Conservation (phyloP, 345 rosid species). For the Sapria himalayana region DNA sequence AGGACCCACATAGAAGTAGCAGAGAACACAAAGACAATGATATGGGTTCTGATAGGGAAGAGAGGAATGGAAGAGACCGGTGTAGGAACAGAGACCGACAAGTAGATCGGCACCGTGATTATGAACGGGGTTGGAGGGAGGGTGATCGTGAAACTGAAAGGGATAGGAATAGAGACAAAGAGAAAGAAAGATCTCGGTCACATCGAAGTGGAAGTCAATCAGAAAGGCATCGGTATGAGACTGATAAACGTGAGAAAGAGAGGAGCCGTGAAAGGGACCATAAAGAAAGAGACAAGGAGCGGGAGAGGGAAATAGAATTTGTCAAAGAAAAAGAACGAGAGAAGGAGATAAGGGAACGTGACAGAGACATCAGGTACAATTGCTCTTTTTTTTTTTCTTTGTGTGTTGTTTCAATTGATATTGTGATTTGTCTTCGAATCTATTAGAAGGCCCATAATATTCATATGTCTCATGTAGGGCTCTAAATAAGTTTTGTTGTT, state of each 20-base stretch:
- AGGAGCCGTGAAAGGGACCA: constrained; percentile 36
- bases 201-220: constrained; percentile 38
- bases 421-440: neutral
- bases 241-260: constrained; percentile 23
- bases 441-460: no score
- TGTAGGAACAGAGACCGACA: constrained; percentile 16
- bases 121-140: constrained; percentile 15
- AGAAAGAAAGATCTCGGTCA: constrained; percentile 24
- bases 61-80: constrained; percentile 17
- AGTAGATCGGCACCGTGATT: constrained; percentile 19
- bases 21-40: constrained; percentile 27
- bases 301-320: constrained; percentile 50
- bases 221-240: constrained; percentile 28
- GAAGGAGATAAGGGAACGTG: constrained; percentile 38
- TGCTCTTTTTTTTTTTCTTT: constrained; percentile 1
- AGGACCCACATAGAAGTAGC: constrained; percentile 36
- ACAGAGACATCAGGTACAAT: constrained; percentile 58
- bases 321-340: constrained; percentile 33
- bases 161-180: constrained; percentile 21
- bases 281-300: constrained; percentile 37
- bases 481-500: no score
- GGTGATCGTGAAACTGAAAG: constrained; percentile 17
- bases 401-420: neutral
- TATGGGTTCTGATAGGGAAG: constrained; percentile 28
- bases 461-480: no score